Evolutionary conservation across 805 yeast genomes (phyloP), one percentile per base, ranked within the genome.

Genomic region (Teunomyces gatunensis): DNA sequence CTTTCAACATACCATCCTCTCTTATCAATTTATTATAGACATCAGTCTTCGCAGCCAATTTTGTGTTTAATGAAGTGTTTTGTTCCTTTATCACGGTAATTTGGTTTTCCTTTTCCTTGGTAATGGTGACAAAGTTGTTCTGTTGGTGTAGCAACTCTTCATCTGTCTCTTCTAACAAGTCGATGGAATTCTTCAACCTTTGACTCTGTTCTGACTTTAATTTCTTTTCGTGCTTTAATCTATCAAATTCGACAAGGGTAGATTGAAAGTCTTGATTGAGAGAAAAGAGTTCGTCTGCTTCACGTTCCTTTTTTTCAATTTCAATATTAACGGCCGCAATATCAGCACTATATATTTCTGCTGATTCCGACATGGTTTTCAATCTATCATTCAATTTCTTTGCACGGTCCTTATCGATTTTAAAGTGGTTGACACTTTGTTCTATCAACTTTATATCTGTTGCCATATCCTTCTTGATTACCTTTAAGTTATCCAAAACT

Each of bases 251-350:
- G 25, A 86, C 82, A 17, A 91, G 60, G 0, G 83, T 80, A 50
- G 82, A 75, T 60, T 89, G 96, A 60, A 85, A 91, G 48, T 86
- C 85, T 60, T 89, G 96, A 58, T 89, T 88, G 1, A 88, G 75
- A 42, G 81, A 79, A 65, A 89, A 90, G 11, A 91, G 68, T 11
- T 60, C 60, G 42, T 86, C 84, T 3, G 89, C 56, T 54, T 84
- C 79, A 33, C 64, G 63, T n/a, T 84, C 83, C 1, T 83, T 71
- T 3, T 61, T 61, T 13, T 75, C 74, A 44, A 91, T 75, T 49
- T 81, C 68, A 5, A 54, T 48, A 41, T 81, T 79, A 10, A 87
- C 62, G 1, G 56, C 58, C 1, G 69, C 74, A 3, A 85, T 81
- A 45, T 85, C 68, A 5, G 57, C 60, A 20, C 74, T 69, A 48